Percentiles rank a stretch among this genome's conserved stretches.
These are phyloP conservation scores for Pythium brassicae DNA, from an alignment of 352 stramenopile species.

Conservation along the genomic window DNA sequence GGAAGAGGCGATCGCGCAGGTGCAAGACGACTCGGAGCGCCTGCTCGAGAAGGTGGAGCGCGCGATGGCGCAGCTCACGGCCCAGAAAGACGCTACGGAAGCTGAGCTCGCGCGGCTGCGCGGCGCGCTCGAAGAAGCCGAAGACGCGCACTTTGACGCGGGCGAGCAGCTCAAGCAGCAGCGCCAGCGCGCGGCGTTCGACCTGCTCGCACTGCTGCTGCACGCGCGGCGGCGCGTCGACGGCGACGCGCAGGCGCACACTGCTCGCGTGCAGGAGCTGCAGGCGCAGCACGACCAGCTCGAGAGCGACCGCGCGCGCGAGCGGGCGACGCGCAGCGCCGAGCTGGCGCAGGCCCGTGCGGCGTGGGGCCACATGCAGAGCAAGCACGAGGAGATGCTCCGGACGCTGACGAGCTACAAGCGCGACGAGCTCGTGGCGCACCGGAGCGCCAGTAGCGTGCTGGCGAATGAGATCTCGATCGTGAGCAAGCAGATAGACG, in stretches of 20 bases:
- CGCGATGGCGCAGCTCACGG: constrained; percentile 67
- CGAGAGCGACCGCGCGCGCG: constrained; percentile 14
- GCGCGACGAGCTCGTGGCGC: constrained; percentile 68
- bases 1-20: constrained; percentile 68
- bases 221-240: constrained; percentile 29
- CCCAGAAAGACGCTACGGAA: constrained; percentile 68
- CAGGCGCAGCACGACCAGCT: constrained; percentile 15
- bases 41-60: constrained; percentile 74
- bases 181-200: constrained; percentile 54
- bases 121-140: constrained; percentile 58
- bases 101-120: constrained; percentile 43
- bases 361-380: constrained; percentile 29
- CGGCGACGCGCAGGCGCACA: constrained; percentile 11
- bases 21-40: constrained; percentile 76
- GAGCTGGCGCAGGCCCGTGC: constrained; percentile 24
- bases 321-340: constrained; percentile 28
- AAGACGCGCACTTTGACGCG: constrained; percentile 69
- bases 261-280: neutral
- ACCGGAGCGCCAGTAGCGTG: constrained; percentile 64
- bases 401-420: constrained; percentile 81
- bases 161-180: constrained; percentile 52
- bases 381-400: constrained; percentile 52
- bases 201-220: constrained; percentile 44
- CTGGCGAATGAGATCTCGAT: constrained; percentile 75
- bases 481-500: constrained; percentile 67